Conservation (phyloP, 176 grass and related monocot genomes). For the bread wheat (Triticum aestivum) region DNA sequence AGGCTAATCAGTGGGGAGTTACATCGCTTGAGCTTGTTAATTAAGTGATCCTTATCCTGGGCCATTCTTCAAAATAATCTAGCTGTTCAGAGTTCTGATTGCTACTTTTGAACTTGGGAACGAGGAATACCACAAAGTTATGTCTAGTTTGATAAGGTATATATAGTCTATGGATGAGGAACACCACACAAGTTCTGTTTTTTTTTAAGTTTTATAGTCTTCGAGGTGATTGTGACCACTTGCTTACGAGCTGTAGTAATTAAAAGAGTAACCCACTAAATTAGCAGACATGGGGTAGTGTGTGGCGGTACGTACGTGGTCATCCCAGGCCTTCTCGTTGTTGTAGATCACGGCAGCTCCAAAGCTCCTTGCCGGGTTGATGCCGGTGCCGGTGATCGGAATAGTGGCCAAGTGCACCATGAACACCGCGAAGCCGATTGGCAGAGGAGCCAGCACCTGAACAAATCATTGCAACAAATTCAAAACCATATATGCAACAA, state of each 20-base stretch:
- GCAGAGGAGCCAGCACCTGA: constrained; percentile 91
- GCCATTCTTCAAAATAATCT: not conserved
- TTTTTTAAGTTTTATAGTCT: not conserved
- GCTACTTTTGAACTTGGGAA: not conserved
- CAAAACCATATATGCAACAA: too few relatives aligned
- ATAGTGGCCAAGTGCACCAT: constrained; percentile 96
- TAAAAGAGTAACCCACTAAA: not conserved
- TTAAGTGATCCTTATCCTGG: constrained; percentile 35
- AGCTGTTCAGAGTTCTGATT: not conserved
- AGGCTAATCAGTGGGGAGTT: constrained; percentile 11
- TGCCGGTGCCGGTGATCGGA: constrained; percentile 91
- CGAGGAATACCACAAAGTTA: not conserved
- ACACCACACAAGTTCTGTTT: not conserved
- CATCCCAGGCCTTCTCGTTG: constrained; percentile 83
- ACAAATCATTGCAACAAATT: not conserved
- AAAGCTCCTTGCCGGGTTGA: constrained; percentile 89
- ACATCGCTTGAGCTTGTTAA: constrained; percentile 13
- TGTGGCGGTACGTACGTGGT: constrained; percentile 56
- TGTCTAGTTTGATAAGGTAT: not conserved
- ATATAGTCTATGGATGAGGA: not conserved
- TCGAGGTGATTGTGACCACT: not conserved
- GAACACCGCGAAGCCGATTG: constrained; percentile 96
- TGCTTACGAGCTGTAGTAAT: too few relatives aligned
- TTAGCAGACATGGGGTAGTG: not conserved
- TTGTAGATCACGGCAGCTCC: constrained; percentile 93